A percentile compares a stretch with the other conserved stretches of the same genome.
Conservation (phyloP, 2,329 filamentous ascomycete genomes). For the Blastomyces emzantsi region DNA sequence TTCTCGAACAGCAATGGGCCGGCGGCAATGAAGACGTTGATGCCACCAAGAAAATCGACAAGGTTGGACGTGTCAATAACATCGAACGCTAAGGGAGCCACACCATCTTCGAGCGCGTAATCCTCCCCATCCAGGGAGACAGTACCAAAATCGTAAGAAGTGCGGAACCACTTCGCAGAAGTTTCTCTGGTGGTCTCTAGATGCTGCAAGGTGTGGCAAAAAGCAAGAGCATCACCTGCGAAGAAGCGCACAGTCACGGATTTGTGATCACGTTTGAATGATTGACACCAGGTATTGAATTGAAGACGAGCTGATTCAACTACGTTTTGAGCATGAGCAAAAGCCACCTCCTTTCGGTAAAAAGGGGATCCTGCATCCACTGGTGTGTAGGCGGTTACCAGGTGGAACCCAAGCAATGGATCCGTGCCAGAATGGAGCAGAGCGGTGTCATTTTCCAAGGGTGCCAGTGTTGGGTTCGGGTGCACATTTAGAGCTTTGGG, state of each 20-base stretch:
- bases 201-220: slow-evolving; percentile 46
- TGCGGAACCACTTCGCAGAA: slow-evolving; percentile 38
- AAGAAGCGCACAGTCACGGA: slow-evolving; percentile 40
- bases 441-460: slow-evolving; percentile 20
- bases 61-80: slow-evolving; percentile 49
- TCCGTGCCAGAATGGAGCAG: slow-evolving; percentile 43
- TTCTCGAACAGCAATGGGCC: slow-evolving; percentile 40
- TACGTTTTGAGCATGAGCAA: slow-evolving; percentile 1
- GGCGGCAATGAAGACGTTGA: slow-evolving; percentile 42
- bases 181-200: slow-evolving; percentile 22
- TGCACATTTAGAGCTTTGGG: slow-evolving; percentile 25
- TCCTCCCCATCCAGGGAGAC: slow-evolving; percentile 37
- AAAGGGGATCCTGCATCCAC: slow-evolving; percentile 36
- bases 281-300: slow-evolving; percentile 20
- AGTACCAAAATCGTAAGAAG: slow-evolving; percentile 31
- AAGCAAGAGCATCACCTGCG: slow-evolving; percentile 42
- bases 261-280: slow-evolving; percentile 18
- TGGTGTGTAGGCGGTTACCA: slow-evolving; percentile 41
- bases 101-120: slow-evolving; percentile 28
- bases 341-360: slow-evolving; percentile 1
- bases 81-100: slow-evolving; percentile 43
- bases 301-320: slow-evolving; percentile 17
- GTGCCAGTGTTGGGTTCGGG: slow-evolving; percentile 4
- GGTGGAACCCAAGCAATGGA: slow-evolving; percentile 49
- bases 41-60: slow-evolving; percentile 35